Percentiles rank a stretch among this genome's conserved stretches.
Evolutionary conservation across 2,329 filamentous ascomycete genomes (phyloP).

Genomic region (Emergomyces orientalis): DNA sequence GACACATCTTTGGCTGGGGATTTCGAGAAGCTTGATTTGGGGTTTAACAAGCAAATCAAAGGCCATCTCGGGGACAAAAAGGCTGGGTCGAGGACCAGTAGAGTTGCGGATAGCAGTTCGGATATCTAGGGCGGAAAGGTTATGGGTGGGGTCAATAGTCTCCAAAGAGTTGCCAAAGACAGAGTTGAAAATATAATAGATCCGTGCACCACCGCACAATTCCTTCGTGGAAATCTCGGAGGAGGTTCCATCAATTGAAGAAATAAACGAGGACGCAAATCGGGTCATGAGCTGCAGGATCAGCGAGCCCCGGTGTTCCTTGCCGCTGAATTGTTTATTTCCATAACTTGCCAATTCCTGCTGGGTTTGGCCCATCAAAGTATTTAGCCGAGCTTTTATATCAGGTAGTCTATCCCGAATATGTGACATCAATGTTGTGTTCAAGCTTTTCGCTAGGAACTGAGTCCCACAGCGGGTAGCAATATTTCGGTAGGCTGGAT

Average conservation of each 20-base stretch:
- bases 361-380: constrained; percentile 98
- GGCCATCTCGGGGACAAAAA: constrained; percentile 95
- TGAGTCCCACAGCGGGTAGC: constrained; percentile 86
- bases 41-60: constrained; percentile 97
- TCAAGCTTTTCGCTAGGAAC: constrained; percentile 87
- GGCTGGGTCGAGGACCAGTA: constrained; percentile 84
- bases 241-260: constrained; percentile 95
- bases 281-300: constrained; percentile 97
- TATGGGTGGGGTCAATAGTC: constrained; percentile 90
- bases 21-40: constrained; percentile 92
- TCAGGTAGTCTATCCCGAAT: constrained; percentile 93
- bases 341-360: constrained; percentile 97
- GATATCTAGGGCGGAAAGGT: constrained; percentile 89
- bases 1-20: constrained; percentile 90
- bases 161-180: constrained; percentile 96
- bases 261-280: constrained; percentile 95
- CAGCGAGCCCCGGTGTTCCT: constrained; percentile 88
- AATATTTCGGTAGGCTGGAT: constrained; percentile 96
- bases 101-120: constrained; percentile 96
- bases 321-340: constrained; percentile 94
- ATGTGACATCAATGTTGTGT: constrained; percentile 89
- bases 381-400: constrained; percentile 96
- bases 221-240: constrained; percentile 99
- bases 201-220: constrained; percentile 84
- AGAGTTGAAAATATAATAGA: constrained; percentile 99